Conservation (phyloP, 2,329 filamentous ascomycete genomes). For the Chaetothyriales sp. region DNA sequence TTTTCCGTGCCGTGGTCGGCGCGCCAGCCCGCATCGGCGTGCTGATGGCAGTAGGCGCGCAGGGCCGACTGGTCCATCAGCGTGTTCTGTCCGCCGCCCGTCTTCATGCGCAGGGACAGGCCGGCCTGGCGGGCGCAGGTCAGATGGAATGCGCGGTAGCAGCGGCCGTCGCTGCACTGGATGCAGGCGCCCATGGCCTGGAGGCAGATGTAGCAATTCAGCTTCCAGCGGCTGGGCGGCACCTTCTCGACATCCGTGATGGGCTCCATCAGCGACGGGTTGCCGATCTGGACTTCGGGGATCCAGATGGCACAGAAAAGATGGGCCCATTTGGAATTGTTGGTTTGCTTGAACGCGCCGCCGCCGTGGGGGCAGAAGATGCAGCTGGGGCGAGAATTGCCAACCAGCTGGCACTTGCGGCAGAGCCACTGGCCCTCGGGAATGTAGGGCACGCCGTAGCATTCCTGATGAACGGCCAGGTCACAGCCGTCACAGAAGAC, state of each 20-base stretch:
- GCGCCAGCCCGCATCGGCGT: conserved; percentile 79
- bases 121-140: conserved; percentile 82
- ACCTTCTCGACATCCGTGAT: conserved; percentile 98
- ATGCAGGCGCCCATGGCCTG: conserved; percentile 98
- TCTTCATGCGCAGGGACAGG: conserved; percentile 93
- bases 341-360: conserved; percentile 96
- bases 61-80: conserved; percentile 69
- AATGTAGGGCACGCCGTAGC: conserved; percentile 96
- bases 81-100: conserved; percentile 63
- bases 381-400: conserved; percentile 81
- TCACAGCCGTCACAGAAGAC: conserved; percentile 98
- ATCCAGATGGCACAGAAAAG: conserved; percentile 97
- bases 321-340: conserved; percentile 91
- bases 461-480: conserved; percentile 94
- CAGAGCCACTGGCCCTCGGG: conserved; percentile 98
- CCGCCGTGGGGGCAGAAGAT: conserved; percentile 98
- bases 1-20: conserved; percentile 70
- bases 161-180: conserved; percentile 94
- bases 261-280: conserved; percentile 95
- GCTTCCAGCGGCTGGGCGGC: conserved; percentile 82
- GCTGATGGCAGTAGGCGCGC: conserved; percentile 92
- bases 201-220: conserved; percentile 90
- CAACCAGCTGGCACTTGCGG: conserved; percentile 89
- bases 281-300: conserved; percentile 87
- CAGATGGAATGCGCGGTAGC: conserved; percentile 93